Evolutionary conservation across 345 rosid species (phyloP).

Genomic region (Orychophragmus violaceus): DNA sequence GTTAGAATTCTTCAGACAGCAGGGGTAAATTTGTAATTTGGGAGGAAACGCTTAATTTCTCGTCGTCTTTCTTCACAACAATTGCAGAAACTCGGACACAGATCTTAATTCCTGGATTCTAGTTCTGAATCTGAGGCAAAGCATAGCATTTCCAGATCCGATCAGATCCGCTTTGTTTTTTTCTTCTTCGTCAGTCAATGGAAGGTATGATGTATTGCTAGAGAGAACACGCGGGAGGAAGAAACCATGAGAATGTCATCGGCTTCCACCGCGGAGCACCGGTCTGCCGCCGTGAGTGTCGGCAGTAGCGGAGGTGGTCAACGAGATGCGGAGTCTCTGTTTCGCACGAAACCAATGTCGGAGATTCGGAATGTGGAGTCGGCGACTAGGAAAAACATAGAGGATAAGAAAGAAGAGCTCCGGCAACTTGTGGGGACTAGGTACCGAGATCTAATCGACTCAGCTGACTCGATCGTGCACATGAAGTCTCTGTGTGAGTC

Average conservation of each 20-base stretch:
- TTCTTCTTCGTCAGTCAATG: constrained; percentile 8
- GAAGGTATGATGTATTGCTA: constrained; percentile 12
- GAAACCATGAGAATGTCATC: constrained; percentile 38
- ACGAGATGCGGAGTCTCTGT: constrained; percentile 80
- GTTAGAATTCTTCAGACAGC: not conserved
- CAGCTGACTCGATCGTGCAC: constrained; percentile 81
- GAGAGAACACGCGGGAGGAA: constrained; percentile 2
- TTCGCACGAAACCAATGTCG: constrained; percentile 65
- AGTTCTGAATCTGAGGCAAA: constrained; percentile 23
- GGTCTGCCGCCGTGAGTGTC: constrained; percentile 28
- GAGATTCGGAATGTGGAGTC: constrained; percentile 79
- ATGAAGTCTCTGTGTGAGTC: constrained; percentile 82
- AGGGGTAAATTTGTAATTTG: constrained; percentile 11
- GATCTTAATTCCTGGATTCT: constrained; percentile 21
- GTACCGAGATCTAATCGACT: constrained; percentile 90
- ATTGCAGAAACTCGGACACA: constrained; percentile 15
- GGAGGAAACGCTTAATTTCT: not conserved
- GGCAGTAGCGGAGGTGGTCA: constrained; percentile 39
- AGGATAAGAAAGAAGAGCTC: constrained; percentile 92
- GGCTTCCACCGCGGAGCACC: constrained; percentile 37
- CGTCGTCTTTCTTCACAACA: constrained; percentile 13
- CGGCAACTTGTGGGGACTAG: constrained; percentile 84
- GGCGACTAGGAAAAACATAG: constrained; percentile 66
- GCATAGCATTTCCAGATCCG: constrained; percentile 20
- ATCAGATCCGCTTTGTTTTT: constrained; percentile 14